phyloP scores from a whole-genome alignment of 805 yeast species.

The Saturnispora gosingensis region DNA sequence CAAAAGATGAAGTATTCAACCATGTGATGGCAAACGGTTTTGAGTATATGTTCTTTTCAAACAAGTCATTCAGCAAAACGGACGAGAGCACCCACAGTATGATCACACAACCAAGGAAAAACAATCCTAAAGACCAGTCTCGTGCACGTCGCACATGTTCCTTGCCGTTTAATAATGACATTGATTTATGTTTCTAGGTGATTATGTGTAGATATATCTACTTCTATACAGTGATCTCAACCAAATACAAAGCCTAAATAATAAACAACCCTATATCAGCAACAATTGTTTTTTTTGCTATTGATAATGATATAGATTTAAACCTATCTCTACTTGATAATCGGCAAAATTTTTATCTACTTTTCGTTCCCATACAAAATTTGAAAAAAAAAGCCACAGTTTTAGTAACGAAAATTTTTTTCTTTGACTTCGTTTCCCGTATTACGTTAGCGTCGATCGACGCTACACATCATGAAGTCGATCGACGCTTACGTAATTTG shows the following conservation, averaged over 20 bases:
- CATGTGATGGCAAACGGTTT: constrained; percentile 93
- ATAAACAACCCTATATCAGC: not conserved
- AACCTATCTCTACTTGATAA: not conserved
- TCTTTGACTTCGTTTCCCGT: not conserved
- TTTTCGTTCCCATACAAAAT: not conserved
- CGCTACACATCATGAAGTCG: too few relatives aligned
- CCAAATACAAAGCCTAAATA: not conserved
- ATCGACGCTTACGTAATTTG: not conserved
- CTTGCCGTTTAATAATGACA: not conserved
- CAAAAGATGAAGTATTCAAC: constrained; percentile 78
- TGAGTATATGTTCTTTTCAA: constrained; percentile 55
- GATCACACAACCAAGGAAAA: constrained; percentile 67
- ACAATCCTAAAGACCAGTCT: constrained; percentile 71
- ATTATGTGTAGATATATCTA: not conserved
- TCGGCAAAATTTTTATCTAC: not conserved
- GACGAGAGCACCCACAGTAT: constrained; percentile 87
- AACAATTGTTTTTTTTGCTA: not conserved
- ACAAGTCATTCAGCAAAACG: constrained; percentile 69
- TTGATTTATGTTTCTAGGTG: not conserved
- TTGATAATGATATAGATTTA: not conserved
- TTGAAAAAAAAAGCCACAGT: not conserved
- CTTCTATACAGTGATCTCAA: not conserved
- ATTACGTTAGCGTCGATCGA: not conserved
- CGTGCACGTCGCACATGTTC: constrained; percentile 9
- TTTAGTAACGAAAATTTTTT: not conserved